Evolutionary conservation across 305 asterid genomes (phyloP), one percentile per base, ranked within the genome.

Genomic region (Fraxinus xanthoxyloides): DNA sequence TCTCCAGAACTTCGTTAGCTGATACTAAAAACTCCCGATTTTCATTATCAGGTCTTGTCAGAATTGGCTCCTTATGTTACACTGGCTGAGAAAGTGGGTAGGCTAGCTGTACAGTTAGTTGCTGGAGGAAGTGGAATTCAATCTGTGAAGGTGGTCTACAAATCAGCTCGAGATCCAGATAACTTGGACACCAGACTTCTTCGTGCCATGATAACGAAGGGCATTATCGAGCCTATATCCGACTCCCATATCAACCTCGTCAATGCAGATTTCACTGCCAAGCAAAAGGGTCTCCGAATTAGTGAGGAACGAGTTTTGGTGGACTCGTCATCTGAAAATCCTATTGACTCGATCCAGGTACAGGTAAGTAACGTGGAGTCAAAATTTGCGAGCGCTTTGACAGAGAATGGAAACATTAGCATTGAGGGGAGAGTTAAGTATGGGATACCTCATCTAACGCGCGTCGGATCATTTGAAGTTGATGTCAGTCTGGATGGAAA

Each of bases 161-260:
- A 81, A 77, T 92, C 98, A 10, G 87, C 94, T 46, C 90, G 98
- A 0, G 93, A 87, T 80, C 94, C 97, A 7, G 98, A 93, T 83
- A 90, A 88, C 89, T 54, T 95, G 87, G 98, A 95, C 91, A 95
- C 99, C 23, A 90, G 99, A 79, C 97, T 95, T 80, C 95, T 95
- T 40, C 90, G 99, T 9, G 97, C 99, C 90, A 95, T 95, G 99
- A 91, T 95, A 36, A 91, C 94, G 10, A 95, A 95, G 87, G 99
- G 99, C 84, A 87, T 95, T 32, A 91, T 95, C 0, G 99, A 95
- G 89, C 99, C 99, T 0, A 95, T 95, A 72, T 95, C 99, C 0
- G 86, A 81, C 76, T 84, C 97, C 69, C 85, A 87, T 51, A 86
- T 95, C 77, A 95, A 95, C 94, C 94, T 95, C 32, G 99, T 95